These are phyloP conservation scores for Pilaira anomala DNA, from an alignment of 192 early-diverging fungal genomes.

Conservation along the genomic window DNA sequence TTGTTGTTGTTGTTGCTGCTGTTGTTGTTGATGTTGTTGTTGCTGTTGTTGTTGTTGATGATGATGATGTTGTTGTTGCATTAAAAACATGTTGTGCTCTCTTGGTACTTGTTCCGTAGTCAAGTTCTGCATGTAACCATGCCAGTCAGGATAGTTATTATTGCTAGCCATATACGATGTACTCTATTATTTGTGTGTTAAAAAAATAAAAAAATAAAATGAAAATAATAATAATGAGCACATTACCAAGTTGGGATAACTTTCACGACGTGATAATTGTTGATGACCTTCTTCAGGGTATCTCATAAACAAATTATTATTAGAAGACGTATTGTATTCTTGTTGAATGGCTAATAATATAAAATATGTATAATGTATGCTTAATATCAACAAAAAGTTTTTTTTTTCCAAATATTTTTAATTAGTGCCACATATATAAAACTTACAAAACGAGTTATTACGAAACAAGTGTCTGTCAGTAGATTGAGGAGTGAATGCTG, in stretches of 20 bases:
- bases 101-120: not conserved
- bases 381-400: too few relatives aligned
- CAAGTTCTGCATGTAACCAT: slow-evolving; percentile 13
- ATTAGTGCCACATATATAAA: too few relatives aligned
- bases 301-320: slow-evolving; percentile 11
- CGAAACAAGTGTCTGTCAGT: slow-evolving; percentile 4
- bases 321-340: too few relatives aligned
- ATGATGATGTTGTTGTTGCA: slow-evolving; percentile 22
- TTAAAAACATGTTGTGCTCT: slow-evolving; percentile 22
- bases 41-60: slow-evolving; percentile 26
- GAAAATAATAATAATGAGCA: too few relatives aligned
- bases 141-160: slow-evolving; percentile 12
- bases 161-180: slow-evolving; percentile 10
- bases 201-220: not conserved
- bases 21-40: slow-evolving; percentile 32
- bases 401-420: too few relatives aligned
- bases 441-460: not conserved
- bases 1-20: slow-evolving; percentile 27
- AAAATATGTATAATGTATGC: too few relatives aligned
- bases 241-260: slow-evolving; percentile 14
- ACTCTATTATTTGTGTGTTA: not conserved
- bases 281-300: not conserved
- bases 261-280: slow-evolving; percentile 16
- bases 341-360: too few relatives aligned
- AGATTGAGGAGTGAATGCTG: slow-evolving; percentile 14